Conservation (phyloP, 2,329 filamentous ascomycete genomes). For the Alternaria sp. region DNA sequence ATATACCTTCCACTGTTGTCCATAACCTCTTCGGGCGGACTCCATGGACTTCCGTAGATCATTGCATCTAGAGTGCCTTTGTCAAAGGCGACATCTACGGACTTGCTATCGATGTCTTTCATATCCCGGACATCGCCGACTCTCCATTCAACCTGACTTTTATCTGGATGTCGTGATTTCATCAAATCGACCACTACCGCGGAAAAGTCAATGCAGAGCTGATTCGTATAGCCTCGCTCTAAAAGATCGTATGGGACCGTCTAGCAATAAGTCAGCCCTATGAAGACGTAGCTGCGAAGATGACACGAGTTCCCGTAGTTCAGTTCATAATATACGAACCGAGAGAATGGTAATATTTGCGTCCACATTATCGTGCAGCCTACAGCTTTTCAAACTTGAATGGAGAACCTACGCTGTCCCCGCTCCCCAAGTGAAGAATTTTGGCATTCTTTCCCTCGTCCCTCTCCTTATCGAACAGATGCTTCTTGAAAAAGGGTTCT, state of each 20-base stretch:
- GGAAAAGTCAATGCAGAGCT: slow-evolving; percentile 67
- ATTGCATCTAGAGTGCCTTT: slow-evolving; percentile 66
- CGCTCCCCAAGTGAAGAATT: slow-evolving; percentile 66
- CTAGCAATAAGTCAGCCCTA: slow-evolving; percentile 43
- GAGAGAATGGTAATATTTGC: background rate
- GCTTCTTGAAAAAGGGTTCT: slow-evolving; percentile 56
- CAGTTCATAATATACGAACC: background rate
- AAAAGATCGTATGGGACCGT: slow-evolving; percentile 61
- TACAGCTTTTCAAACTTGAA: background rate
- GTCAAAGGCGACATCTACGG: slow-evolving; percentile 65
- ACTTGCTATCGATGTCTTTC: slow-evolving; percentile 49
- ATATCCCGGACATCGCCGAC: slow-evolving; percentile 63
- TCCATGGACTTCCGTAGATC: slow-evolving; percentile 64
- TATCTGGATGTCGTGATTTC: slow-evolving; percentile 52
- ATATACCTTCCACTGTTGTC: slow-evolving; percentile 61
- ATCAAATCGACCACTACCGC: slow-evolving; percentile 62
- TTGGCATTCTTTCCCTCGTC: slow-evolving; percentile 44
- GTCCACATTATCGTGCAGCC: background rate
- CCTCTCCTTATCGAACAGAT: slow-evolving; percentile 51
- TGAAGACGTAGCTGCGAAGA: background rate
- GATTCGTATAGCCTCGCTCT: slow-evolving; percentile 58
- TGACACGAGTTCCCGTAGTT: background rate
- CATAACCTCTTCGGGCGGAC: slow-evolving; percentile 59
- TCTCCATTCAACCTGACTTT: slow-evolving; percentile 59
- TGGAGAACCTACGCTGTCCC: slow-evolving; percentile 59